Evolutionary conservation across 73 alveolate genomes (phyloP).

Genomic region (Durusdinium trenchii): DNA sequence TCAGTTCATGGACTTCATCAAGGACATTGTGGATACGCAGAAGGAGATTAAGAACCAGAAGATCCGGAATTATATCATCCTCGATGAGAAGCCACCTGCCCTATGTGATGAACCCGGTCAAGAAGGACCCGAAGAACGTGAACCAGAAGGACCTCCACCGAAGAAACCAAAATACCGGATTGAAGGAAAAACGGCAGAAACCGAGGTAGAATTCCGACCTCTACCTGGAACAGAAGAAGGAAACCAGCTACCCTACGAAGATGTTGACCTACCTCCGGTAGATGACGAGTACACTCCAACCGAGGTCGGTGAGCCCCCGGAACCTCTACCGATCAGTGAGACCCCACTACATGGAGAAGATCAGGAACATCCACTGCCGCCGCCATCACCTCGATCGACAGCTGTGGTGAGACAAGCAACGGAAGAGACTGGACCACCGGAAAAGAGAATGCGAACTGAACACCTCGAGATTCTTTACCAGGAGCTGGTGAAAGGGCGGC

Average conservation of each 20-base stretch:
- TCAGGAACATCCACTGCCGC: too few relatives aligned
- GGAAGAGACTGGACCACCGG: not conserved
- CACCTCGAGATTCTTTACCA: not conserved
- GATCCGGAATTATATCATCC: not conserved
- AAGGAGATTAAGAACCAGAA: not conserved
- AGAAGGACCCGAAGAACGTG: not conserved
- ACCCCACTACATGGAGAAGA: not conserved
- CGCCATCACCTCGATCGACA: too few relatives aligned
- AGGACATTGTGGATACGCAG: not conserved
- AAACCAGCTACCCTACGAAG: not conserved
- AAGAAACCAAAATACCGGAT: too few relatives aligned
- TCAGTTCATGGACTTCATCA: not conserved
- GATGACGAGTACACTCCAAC: too few relatives aligned
- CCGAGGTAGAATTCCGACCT: not conserved
- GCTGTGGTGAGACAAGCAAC: too few relatives aligned
- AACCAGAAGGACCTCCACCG: too few relatives aligned
- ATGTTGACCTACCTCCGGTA: not conserved
- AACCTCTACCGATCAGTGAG: not conserved
- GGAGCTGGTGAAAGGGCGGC: not conserved
- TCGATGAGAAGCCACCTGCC: slow-evolving; percentile 9
- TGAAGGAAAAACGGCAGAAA: too few relatives aligned
- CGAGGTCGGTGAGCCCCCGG: not conserved
- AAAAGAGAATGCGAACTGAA: not conserved
- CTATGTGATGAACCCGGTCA: not conserved
- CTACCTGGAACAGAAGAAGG: not conserved